These are phyloP conservation scores for Psilocybe sp. DNA, from an alignment of 768 basidiomycete species.

Conservation along the genomic window DNA sequence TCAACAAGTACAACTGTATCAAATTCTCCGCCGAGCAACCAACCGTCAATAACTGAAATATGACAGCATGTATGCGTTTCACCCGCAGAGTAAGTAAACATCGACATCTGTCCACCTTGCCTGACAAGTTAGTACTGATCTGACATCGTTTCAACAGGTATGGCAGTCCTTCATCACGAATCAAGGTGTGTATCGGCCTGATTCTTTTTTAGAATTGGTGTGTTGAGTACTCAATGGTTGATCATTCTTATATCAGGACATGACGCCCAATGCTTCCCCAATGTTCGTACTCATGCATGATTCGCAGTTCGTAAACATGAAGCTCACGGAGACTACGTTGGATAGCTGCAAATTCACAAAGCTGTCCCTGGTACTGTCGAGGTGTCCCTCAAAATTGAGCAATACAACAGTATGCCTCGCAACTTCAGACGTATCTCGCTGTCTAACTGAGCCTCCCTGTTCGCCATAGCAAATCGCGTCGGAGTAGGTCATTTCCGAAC, in stretches of 20 bases:
- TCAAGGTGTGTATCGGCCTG: constrained; percentile 43
- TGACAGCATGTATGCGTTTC: constrained; percentile 72
- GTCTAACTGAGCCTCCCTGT: background rate
- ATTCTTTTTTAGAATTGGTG: background rate
- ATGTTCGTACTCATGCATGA: constrained; percentile 37
- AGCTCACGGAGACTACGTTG: background rate
- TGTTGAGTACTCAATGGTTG: constrained; percentile 2
- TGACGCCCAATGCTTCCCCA: constrained; percentile 77
- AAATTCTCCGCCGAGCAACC: background rate
- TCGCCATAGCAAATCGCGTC: constrained; percentile 69
- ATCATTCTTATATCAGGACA: constrained; percentile 49
- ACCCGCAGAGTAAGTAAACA: constrained; percentile 49
- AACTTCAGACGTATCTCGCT: background rate
- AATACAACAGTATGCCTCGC: constrained; percentile 60
- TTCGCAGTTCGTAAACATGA: constrained; percentile 1
- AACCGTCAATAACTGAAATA: constrained; percentile 17
- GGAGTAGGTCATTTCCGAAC: constrained; percentile 47
- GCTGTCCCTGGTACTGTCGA: constrained; percentile 74
- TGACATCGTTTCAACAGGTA: constrained; percentile 42
- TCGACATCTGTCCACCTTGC: background rate
- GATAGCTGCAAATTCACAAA: constrained; percentile 58
- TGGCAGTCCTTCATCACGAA: constrained; percentile 81
- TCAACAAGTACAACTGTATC: background rate
- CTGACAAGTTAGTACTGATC: background rate
- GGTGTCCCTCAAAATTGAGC: constrained; percentile 68